Evolutionary conservation across 345 rosid species (phyloP), one percentile per base, ranked within the genome.

Genomic region (Populus tremula): DNA sequence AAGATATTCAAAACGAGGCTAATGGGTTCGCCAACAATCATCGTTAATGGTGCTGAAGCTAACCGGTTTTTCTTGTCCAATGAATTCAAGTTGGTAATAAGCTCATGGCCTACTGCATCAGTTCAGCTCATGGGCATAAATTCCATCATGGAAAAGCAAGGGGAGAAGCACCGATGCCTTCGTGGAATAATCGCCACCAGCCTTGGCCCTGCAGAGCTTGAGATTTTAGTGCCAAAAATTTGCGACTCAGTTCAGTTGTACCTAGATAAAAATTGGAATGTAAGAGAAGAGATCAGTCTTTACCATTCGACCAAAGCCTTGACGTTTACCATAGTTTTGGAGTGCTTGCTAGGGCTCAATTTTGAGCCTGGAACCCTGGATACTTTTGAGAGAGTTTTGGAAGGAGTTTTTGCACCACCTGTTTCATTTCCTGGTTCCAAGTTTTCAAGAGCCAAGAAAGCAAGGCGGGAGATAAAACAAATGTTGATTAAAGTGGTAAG

Each of bases 101-200:
- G 97, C 83, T 88, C 97, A 11, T 92, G 97, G 97, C 97, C 97
- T 59, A 82, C 88, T 7, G 79, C 93, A 0, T 88, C 94, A 23
- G 90, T 92, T 79, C 87, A 89, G 78, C 87, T 91, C 53, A 92
- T 89, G 93, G 94, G 94, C 6, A 85, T 71, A 74, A 85, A 87
- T 56, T 85, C 89, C 70, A 92, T 92, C 76, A 92, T 88, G 97
- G 90, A 84, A 43, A 89, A 87, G 70, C 91, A 85, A 83, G 93
- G 93, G 1, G 87, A 89, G 31, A 87, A 84, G 31, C 92, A 89
- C 78, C 67, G 83, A 5, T 79, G 75, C 74, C 76, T 87, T 27
- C 85, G 93, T 27, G 90, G 88, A 39, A 73, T 91, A 35, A 76
- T 92, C 38, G 84, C 89, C 76, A 74, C 84, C 70, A 80, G 78